Conservation (phyloP, 2,329 filamentous ascomycete genomes). For the Kalaharituber pfeilii region DNA sequence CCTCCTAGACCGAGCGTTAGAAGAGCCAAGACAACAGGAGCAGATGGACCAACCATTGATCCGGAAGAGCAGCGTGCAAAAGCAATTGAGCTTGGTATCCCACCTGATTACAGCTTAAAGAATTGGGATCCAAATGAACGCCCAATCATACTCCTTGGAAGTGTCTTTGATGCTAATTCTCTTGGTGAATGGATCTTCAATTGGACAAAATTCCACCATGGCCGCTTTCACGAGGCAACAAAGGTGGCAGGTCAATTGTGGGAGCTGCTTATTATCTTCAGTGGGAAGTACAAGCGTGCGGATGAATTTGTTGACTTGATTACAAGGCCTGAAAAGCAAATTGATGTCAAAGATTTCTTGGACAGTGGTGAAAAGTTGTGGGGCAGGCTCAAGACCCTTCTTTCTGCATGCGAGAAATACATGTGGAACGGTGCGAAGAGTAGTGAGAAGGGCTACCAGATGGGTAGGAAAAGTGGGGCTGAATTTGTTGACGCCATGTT, state of each 20-base stretch:
- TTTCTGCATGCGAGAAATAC: slow-evolving; percentile 81
- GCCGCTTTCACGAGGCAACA: slow-evolving; percentile 62
- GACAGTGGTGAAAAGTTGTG: slow-evolving; percentile 74
- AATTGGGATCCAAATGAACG: slow-evolving; percentile 95
- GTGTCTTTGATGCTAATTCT: slow-evolving; percentile 93
- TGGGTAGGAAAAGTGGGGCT: slow-evolving; percentile 80
- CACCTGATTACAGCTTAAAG: slow-evolving; percentile 81
- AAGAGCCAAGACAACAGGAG: slow-evolving; percentile 3
- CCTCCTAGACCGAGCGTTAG: slow-evolving; percentile 9
- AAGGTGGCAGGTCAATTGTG: slow-evolving; percentile 90
- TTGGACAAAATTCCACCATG: slow-evolving; percentile 81
- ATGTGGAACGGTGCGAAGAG: slow-evolving; percentile 82
- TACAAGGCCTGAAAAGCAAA: slow-evolving; percentile 52
- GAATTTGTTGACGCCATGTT: slow-evolving; percentile 96
- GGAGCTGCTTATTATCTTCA: slow-evolving; percentile 83
- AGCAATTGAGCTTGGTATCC: slow-evolving; percentile 59
- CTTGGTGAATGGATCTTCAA: slow-evolving; percentile 99
- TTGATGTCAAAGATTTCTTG: slow-evolving; percentile 80
- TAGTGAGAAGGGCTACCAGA: slow-evolving; percentile 42
- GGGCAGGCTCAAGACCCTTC: slow-evolving; percentile 64
- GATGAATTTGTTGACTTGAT: slow-evolving; percentile 54
- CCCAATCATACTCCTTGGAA: slow-evolving; percentile 83
- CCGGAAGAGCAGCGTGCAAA: slow-evolving; percentile 20
- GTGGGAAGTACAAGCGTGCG: slow-evolving; percentile 81
- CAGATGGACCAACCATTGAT: slow-evolving; percentile 25